Conservation (phyloP, 2,329 filamentous ascomycete genomes). For the Mycosphaerella arachidis region DNA sequence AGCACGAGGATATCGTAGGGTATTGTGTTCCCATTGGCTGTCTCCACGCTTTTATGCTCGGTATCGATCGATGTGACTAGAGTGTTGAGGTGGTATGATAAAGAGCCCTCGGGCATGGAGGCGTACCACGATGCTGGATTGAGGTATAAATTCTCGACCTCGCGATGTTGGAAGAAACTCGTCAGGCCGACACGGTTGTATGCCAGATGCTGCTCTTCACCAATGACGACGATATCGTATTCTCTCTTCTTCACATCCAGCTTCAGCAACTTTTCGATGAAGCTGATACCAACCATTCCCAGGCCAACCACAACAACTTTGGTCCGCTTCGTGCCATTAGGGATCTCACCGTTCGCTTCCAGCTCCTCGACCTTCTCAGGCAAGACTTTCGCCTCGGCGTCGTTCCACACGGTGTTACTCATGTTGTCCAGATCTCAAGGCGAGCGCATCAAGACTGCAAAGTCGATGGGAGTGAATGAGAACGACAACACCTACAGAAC, state of each 20-base stretch:
- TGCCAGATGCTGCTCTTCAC: conserved; percentile 80
- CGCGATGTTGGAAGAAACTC: conserved; percentile 80
- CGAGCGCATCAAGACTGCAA: background rate
- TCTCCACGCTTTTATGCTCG: conserved; percentile 61
- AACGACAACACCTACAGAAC: conserved; percentile 5
- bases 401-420: conserved; percentile 45
- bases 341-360: conserved; percentile 32
- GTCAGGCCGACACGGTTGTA: conserved; percentile 90
- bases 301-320: conserved; percentile 77
- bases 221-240: conserved; percentile 79
- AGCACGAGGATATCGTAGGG: conserved; percentile 77
- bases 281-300: conserved; percentile 66
- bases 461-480: background rate
- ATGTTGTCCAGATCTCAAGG: conserved; percentile 23
- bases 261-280: conserved; percentile 82
- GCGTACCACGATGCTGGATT: conserved; percentile 80
- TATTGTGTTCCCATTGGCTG: conserved; percentile 64
- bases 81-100: conserved; percentile 73
- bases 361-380: conserved; percentile 41
- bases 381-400: conserved; percentile 43
- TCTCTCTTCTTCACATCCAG: conserved; percentile 70
- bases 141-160: conserved; percentile 81
- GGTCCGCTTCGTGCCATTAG: conserved; percentile 47
- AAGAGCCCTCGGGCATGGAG: conserved; percentile 59
- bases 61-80: conserved; percentile 64